These are phyloP conservation scores for Macrolepiota dolichaula DNA, from an alignment of 768 basidiomycete species.

Conservation along the genomic window DNA sequence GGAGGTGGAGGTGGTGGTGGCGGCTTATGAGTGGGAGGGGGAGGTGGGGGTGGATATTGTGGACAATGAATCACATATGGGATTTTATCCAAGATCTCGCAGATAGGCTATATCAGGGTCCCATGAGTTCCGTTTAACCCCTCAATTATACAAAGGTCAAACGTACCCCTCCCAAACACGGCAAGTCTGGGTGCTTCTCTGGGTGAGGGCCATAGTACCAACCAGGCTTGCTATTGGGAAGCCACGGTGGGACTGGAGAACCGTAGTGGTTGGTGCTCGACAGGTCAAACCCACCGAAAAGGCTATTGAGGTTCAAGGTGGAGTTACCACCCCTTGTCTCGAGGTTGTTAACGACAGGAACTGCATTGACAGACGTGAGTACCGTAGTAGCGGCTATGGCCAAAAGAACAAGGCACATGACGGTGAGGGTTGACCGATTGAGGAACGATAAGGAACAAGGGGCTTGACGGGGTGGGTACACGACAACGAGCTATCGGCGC, in stretches of 20 bases:
- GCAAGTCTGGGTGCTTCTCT: slow-evolving; percentile 18
- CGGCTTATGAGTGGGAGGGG: no score
- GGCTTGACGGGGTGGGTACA: background rate
- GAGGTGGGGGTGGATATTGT: slow-evolving; percentile 11
- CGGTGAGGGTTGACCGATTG: background rate
- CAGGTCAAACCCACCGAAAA: slow-evolving; percentile 6
- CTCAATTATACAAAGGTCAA: slow-evolving; percentile 16
- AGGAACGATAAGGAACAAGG: background rate
- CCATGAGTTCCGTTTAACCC: slow-evolving; percentile 14
- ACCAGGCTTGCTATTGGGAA: slow-evolving; percentile 24
- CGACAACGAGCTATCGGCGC: background rate
- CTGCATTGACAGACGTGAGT: slow-evolving; percentile 1
- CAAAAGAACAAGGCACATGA: slow-evolving; percentile 1
- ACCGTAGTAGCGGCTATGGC: background rate
- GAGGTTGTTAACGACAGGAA: background rate
- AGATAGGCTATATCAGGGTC: slow-evolving; percentile 1
- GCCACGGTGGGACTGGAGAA: slow-evolving; percentile 32
- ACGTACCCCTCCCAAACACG: slow-evolving; percentile 21
- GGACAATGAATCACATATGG: slow-evolving; percentile 31
- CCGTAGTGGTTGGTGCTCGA: slow-evolving; percentile 26
- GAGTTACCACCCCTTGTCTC: background rate
- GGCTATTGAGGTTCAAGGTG: background rate
- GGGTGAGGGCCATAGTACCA: slow-evolving; percentile 36
- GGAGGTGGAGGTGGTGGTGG: no score
- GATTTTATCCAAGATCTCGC: slow-evolving; percentile 15